Evolutionary conservation across 2,329 filamentous ascomycete species (phyloP), one percentile per base, ranked within the genome.

Genomic region (Fusarium sp.): DNA sequence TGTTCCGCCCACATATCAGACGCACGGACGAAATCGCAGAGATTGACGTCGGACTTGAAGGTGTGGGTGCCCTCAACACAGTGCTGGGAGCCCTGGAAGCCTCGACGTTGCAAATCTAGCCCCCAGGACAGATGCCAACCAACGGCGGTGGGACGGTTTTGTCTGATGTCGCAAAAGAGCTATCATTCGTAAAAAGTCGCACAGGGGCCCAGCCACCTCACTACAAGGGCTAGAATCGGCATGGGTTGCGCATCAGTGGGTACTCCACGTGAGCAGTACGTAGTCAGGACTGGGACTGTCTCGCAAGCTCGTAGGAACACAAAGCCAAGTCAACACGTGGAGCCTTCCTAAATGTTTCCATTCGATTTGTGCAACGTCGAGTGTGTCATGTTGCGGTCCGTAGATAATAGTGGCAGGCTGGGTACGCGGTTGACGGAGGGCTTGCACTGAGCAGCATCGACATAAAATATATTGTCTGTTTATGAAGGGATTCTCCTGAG

Each of bases 221-320:
- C 61, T 60, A 66, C 59, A 68, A 68, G 66, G 65, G 66, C 71
- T 74, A 71, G 69, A 73, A 74, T 70, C 67, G 59, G 63, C 70
- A 75, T 75, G 66, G 73, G 64, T 64, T 66, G 75, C 73, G 73
- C 73, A 76, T 77, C 75, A 74, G 75, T 76, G 75, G 75, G 57
- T 66, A 75, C 73, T 76, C 75, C 75, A 76, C 75, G 75, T 77
- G 75, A 77, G 73, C 57, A 62, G 34, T 52, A 42, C 24, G 49
- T 58, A 60, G 52, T 69, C 66, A 58, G 67, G 66, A 73, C 63
- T 73, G 72, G 67, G 70, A 72, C 62, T 73, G 72, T 72, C 70
- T 75, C 65, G 68, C 64, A 73, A 68, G 58, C 60, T 66, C 57
- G 30, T 68, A 68, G 72, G 70, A 62, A 66, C 66, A 70, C 68